Evolutionary conservation across 2,329 filamentous ascomycete species (phyloP), one percentile per base, ranked within the genome.

Genomic region (Colletotrichum falcatum): DNA sequence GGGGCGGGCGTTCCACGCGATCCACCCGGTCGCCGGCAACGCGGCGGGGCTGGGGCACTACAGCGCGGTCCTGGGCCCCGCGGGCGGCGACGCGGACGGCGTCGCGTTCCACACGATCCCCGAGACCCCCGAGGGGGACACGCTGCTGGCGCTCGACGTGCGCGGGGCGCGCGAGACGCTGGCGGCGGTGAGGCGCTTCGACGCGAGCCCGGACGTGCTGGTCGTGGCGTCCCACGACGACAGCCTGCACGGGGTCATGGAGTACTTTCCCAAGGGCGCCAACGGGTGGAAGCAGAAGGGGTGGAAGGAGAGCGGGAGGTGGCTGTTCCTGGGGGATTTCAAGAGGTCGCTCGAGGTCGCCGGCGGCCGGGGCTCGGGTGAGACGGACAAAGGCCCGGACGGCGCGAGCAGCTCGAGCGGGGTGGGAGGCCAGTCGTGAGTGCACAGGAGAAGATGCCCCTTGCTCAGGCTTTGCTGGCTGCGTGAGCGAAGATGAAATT

Each of bases 131-230:
- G 44, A 30, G 3, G 49, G 39, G 5, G 16, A 20, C 35, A 8
- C 28, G 26, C 3, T 14, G 51, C 9, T 65, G 37, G 44, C 39
- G 9, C 9, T 58, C 26, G 61, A 65, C 23, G 18, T 58, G 39
- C 20, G 44, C 35, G 51, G 49, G 18, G 44, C 62, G 26, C 30
- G 53, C 14, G 39, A 49, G 62, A 65, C 62, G 30, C 30, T 59
- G 12, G 26, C 14, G 16, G 42, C 39, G n/a, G 33, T 58, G 16
- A 54, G 51, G 62, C 8, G 16, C 20, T 48, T 58, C 14, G 54
- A 65, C 23, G 51, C 53, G 28, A 56, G 54, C 28, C 39, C 53
- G 39, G 42, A 65, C 26, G 62, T 65, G 30, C 14, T 65, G 14
- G 49, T 65, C 30, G 28, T 65, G 20, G 42, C 33, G 28, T 42